Base-by-base conservation (phyloP, 1,139 yeast species). In the Scheffersomyces titani region DNA sequence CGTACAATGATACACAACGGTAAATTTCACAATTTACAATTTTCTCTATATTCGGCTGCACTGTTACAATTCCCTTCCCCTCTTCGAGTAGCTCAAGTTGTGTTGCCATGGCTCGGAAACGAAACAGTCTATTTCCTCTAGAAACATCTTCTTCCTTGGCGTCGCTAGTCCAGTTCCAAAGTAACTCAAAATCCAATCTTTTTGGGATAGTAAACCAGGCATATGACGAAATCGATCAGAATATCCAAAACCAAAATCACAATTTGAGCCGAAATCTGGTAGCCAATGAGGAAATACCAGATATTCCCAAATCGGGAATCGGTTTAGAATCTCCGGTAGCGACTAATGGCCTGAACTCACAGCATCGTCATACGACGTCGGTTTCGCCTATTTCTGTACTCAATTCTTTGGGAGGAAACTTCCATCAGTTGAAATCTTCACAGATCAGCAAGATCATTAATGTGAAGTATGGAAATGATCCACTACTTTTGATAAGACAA, bases 401-500 rank as follows among this genome's bases (percentile, higher is more conserved):
- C 20, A 59, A 56, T 44, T 58, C 60, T 3, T 52, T 63, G 19
- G 66, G 63, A 6, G 67, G 64, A 20, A 64, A 62, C 40, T 53
- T 67, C 18, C 67, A 66, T 55, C 61, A 62, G 47, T 59, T 66
- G 44, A 54, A 59, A 9, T 62, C 60, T 11, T 53, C 51, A 13
- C 76, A 81, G 55, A 72, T 83, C 5, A 65, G 66, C 2, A 69
- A 78, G 30, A 72, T 75, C 13, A 61, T 74, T 5, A 57, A 59
- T 16, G 54, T 70, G n/a, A 72, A 72, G 57, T 74, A 70, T 57
- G 61, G 65, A 50, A 64, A 76, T 55, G 84, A 85, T 21, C 76
- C 83, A 0, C 67, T 74, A 5, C 67, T 69, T 1, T 73, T 83
- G 30, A 75, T 83, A 4, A 72, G 80, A 46, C 87, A 83, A 62